Evolutionary conservation across 352 stramenopile species (phyloP), one percentile per base, ranked within the genome.

Genomic region (Plasmopara muralis): DNA sequence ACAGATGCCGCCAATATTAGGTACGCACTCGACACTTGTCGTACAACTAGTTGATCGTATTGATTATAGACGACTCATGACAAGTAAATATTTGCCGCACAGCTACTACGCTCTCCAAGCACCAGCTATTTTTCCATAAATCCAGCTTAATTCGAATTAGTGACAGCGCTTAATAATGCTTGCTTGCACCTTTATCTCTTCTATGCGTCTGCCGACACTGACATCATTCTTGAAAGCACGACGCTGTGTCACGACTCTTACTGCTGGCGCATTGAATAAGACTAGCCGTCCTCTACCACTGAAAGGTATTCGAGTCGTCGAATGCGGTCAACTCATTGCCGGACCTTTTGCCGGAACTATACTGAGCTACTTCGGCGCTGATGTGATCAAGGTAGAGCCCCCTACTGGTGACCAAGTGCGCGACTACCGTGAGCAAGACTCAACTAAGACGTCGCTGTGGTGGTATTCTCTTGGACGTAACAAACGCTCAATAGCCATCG

Each of bases 381-480:
- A 95, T 62, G 84, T 95, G 43, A 95, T 95, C 73, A 95, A 95
- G 50, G 80, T 95, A 33, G 86, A 95, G 60, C 82, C 83, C 9
- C 85, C 81, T 4, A 87, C 70, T 12, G 85, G 85, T 9, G 85
- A 95, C 47, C 82, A 93, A 46, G 63, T 93, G 53, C 83, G 85
- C 29, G 74, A 81, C 55, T 93, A 87, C 53, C 80, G 84, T 31
- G 64, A 86, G 48, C 59, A 93, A 34, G 83, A 94, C 52, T 50
- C 60, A 18, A 80, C 64, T 43, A 72, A 77, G 53, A 95, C 83
- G 29, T 93, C 85, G 38, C 57, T 91, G 45, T 95, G 85, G 84
- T 95, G 84, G 84, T 88, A 91, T 60, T 95, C 84, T 14, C 70
- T 95, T 13, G 83, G 82, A 14, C 79, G 85, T 57, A 94, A 94